Evolutionary conservation across 345 rosid species (phyloP).

Genomic region (Syzygium aqueum): DNA sequence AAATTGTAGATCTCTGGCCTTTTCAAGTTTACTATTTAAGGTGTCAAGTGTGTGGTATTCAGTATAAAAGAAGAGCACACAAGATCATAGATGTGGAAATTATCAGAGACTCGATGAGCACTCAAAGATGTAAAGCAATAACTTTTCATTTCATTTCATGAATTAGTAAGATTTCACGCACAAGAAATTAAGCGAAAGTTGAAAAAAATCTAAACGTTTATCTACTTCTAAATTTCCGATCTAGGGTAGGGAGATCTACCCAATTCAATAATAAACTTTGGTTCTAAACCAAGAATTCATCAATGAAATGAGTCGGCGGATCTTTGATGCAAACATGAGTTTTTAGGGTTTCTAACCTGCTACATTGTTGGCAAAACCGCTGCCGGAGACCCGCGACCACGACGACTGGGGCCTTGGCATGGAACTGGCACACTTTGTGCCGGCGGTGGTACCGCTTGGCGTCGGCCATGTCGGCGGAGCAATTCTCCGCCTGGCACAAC

Average conservation of each 20-base stretch:
- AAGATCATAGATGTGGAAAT: not conserved
- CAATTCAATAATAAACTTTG: not conserved
- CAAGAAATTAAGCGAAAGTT: not conserved
- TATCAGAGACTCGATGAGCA: not conserved
- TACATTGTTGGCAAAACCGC: slow-evolving; percentile 99
- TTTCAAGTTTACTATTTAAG: not conserved
- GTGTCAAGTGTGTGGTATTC: not conserved
- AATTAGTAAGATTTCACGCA: not conserved
- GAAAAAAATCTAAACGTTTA: not conserved
- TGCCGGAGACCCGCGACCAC: slow-evolving; percentile 48
- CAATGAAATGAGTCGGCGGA: not conserved
- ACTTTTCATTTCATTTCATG: not conserved
- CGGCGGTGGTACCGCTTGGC: slow-evolving; percentile 76
- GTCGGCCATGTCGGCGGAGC: slow-evolving; percentile 45
- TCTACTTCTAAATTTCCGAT: not conserved
- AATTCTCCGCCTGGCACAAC: slow-evolving; percentile 63
- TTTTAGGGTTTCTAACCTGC: slow-evolving; percentile 67
- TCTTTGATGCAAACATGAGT: not conserved
- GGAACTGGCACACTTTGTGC: slow-evolving; percentile 84
- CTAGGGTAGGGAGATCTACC: not conserved
- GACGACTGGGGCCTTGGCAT: slow-evolving; percentile 64
- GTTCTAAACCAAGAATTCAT: not conserved
- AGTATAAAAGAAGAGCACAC: not conserved
- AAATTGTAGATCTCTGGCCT: not conserved
- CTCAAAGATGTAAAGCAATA: not conserved